Percentiles rank a stretch among this genome's conserved stretches.
These are phyloP conservation scores for Sphagnum contortum DNA, from an alignment of 225 moss, liverwort and hornwort genomes.

Conservation along the genomic window DNA sequence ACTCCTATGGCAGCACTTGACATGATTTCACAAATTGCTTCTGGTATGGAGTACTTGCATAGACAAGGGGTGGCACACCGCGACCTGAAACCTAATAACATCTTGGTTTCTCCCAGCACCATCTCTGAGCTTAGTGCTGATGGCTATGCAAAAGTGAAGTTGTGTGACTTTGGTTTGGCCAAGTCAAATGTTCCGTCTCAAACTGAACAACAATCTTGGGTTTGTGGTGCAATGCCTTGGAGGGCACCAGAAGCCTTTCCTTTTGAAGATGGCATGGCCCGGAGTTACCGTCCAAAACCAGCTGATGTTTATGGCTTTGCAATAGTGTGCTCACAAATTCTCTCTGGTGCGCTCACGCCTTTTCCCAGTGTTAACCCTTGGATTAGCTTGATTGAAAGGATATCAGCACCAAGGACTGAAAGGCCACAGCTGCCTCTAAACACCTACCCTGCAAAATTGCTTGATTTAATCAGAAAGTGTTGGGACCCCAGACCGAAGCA, in stretches of 20 bases:
- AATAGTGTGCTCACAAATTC: conserved; percentile 6
- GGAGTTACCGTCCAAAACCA: conserved; percentile 3
- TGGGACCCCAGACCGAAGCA: neutral
- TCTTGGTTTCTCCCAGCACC: conserved; percentile 3
- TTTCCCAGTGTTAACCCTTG: neutral
- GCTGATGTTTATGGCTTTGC: conserved; percentile 19
- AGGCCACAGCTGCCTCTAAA: neutral
- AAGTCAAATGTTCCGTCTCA: conserved; percentile 5
- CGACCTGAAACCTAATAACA: conserved; percentile 9
- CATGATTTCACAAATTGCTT: conserved; percentile 3
- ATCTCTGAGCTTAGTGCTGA: neutral
- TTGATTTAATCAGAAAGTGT: neutral
- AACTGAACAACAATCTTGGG: conserved; percentile 1
- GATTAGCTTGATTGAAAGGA: neutral
- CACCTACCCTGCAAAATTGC: neutral
- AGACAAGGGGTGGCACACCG: conserved; percentile 2
- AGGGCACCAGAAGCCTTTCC: conserved; percentile 5
- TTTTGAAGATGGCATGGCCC: neutral
- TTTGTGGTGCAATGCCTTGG: conserved; percentile 8
- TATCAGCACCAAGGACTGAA: neutral
- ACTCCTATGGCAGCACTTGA: conserved; percentile 7
- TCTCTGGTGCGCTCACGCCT: conserved; percentile 1
- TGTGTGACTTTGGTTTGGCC: conserved; percentile 12
- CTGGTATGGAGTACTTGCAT: conserved; percentile 4
- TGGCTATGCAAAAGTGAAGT: conserved; percentile 11